Conservation (phyloP, 257 asterid genomes). For the Oldenlandia corymbosa region DNA sequence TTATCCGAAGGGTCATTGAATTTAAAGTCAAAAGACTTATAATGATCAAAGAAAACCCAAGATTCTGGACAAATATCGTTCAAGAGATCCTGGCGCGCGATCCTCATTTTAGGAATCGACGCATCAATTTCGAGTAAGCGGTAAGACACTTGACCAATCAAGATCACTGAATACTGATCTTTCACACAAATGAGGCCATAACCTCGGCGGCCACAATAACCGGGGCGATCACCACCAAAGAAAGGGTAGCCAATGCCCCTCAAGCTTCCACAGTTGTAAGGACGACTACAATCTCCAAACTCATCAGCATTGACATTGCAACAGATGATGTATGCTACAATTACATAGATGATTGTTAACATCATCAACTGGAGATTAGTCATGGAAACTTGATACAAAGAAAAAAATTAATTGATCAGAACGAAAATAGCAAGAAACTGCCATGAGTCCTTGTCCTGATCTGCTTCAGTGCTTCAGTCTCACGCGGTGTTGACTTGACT, state of each 20-base stretch:
- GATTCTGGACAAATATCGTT: not conserved
- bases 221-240: conserved; percentile 9
- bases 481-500: too few relatives aligned
- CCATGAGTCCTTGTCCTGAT: too few relatives aligned
- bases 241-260: conserved; percentile 7
- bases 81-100: not conserved
- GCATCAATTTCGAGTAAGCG: conserved; percentile 2
- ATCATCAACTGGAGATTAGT: not conserved
- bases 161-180: not conserved
- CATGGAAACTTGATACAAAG: not conserved
- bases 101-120: not conserved
- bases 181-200: not conserved
- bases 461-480: too few relatives aligned
- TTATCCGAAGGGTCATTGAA: not conserved
- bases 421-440: too few relatives aligned
- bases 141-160: not conserved
- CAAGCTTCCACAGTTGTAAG: conserved; percentile 14
- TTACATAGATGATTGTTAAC: not conserved
- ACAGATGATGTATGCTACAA: not conserved
- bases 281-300: not conserved
- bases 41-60: not conserved
- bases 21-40: not conserved
- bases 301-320: not conserved
- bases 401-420: too few relatives aligned
- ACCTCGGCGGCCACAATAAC: conserved; percentile 2